These are phyloP conservation scores for Kockiozyma suomiensis DNA, from an alignment of 805 yeast species.

Conservation along the genomic window DNA sequence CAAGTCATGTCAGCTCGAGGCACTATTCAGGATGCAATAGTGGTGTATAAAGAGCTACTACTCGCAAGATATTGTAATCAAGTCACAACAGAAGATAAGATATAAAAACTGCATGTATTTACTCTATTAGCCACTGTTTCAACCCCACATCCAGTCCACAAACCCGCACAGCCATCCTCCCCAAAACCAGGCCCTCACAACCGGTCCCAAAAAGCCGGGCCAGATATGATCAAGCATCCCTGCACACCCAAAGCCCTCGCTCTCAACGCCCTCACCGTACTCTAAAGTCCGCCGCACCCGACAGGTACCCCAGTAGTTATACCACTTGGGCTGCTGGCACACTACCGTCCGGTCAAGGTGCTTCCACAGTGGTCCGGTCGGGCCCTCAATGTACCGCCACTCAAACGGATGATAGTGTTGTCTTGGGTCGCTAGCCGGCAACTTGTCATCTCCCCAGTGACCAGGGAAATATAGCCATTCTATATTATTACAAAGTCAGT, in stretches of 20 bases:
- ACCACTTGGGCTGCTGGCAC: constrained; percentile 89
- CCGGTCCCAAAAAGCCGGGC: constrained; percentile 54
- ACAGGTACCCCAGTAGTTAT: constrained; percentile 86
- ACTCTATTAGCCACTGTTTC: background rate
- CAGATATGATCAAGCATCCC: constrained; percentile 55
- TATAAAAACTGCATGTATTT: background rate
- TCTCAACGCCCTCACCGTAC: constrained; percentile 86
- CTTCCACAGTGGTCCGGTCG: constrained; percentile 84
- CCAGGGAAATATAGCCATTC: constrained; percentile 83
- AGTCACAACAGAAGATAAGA: too few relatives aligned
- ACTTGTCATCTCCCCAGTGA: constrained; percentile 85
- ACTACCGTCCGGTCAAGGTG: constrained; percentile 68
- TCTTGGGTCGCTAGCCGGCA: constrained; percentile 68
- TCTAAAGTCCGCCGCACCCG: constrained; percentile 71
- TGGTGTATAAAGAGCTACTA: too few relatives aligned
- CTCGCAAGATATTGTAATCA: too few relatives aligned
- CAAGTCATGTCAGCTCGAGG: too few relatives aligned
- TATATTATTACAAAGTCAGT: too few relatives aligned
- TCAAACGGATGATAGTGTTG: constrained; percentile 88
- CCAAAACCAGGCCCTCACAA: constrained; percentile 44
- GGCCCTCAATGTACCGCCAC: constrained; percentile 90
- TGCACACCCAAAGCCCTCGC: constrained; percentile 85
- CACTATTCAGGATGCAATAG: too few relatives aligned
- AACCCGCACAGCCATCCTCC: constrained; percentile 42
- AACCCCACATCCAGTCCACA: constrained; percentile 39